Base-by-base conservation (phyloP, 176 grass and related monocot genomes). In the Olyra latifolia region DNA sequence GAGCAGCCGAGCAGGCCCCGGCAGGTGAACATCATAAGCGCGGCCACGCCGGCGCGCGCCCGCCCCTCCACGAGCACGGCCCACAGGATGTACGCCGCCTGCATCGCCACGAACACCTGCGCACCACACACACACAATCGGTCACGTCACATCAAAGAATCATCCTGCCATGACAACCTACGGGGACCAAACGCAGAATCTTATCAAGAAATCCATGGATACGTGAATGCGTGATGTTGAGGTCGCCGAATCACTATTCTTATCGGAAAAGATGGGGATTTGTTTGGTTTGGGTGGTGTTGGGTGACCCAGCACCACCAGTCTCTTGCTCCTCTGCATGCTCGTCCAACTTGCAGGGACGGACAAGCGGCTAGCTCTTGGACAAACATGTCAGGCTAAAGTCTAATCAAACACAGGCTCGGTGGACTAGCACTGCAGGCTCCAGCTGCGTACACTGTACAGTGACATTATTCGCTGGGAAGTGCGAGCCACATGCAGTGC, bases 1-100 rank as follows among this genome's bases (percentile, higher is more conserved):
- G 90, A 80, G 79, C 86, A 93, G 50, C 96, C 96, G 22, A 99
- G 92, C 41, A 89, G 60, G 28, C 96, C 92, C 0, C 96, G 65
- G 80, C 90, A 99, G 59, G 90, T 89, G 82, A 99, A 99, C 92
- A 99, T 99, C 86, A 99, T 95, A 19, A 99, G 86, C 38, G 92
- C 66, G 0, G 96, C 96, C 0, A 93, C 83, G 56, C 90, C 84
- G 2, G 96, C 82, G 20, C 96, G 90, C 2, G 90, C 78, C 20
- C 96, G 86, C 29, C 77, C 84, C 88, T 99, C 96, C 22, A 61
- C 88, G 27, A 95, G 75, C 53, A 93, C 86, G n/a, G 86, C 88
- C 96, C 96, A 99, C 46, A 99, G 43, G 82, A 99, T 99, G 78
- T 99, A 99, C 16, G 68, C 69, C 4, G 93, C 86, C 82, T 99